These are phyloP conservation scores for Quercus wislizeni DNA, from an alignment of 306 rosid genomes.

Conservation along the genomic window DNA sequence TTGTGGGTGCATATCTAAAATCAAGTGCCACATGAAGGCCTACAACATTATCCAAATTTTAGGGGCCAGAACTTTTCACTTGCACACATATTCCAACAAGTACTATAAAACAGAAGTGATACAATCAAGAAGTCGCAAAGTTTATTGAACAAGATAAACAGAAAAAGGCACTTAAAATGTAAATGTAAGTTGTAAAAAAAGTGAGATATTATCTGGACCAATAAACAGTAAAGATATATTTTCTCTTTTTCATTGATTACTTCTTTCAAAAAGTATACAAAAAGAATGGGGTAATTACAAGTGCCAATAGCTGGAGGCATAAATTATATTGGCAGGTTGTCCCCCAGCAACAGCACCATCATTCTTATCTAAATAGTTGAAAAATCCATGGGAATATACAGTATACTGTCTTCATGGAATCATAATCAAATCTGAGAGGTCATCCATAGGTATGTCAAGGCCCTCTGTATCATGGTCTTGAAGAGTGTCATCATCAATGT, in stretches of 20 bases:
- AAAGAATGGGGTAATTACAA: conserved; percentile 75
- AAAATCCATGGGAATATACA: conserved; percentile 39
- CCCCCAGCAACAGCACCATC: conserved; percentile 45
- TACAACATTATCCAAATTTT: neutral
- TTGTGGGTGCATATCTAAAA: neutral
- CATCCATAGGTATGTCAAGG: conserved; percentile 89
- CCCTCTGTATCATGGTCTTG: conserved; percentile 59
- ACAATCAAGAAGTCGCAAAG: neutral
- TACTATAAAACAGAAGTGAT: neutral
- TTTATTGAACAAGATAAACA: conserved; percentile 3
- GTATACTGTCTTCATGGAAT: conserved; percentile 45
- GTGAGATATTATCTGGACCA: conserved; percentile 23
- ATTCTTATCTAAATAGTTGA: conserved; percentile 31
- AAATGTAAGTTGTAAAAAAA: conserved; percentile 27
- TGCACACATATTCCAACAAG: neutral
- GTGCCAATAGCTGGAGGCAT: conserved; percentile 54
- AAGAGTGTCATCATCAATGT: conserved; percentile 61
- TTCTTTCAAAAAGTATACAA: conserved; percentile 45
- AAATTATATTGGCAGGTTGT: conserved; percentile 50
- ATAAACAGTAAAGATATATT: conserved; percentile 37
- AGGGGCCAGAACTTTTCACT: neutral
- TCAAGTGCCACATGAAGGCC: neutral
- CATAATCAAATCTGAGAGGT: conserved; percentile 64
- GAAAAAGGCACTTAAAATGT: conserved; percentile 22
- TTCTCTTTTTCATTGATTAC: conserved; percentile 28